phyloP scores from a whole-genome alignment of 2,329 filamentous ascomycete genomes.

The Colletotrichum sp. region DNA sequence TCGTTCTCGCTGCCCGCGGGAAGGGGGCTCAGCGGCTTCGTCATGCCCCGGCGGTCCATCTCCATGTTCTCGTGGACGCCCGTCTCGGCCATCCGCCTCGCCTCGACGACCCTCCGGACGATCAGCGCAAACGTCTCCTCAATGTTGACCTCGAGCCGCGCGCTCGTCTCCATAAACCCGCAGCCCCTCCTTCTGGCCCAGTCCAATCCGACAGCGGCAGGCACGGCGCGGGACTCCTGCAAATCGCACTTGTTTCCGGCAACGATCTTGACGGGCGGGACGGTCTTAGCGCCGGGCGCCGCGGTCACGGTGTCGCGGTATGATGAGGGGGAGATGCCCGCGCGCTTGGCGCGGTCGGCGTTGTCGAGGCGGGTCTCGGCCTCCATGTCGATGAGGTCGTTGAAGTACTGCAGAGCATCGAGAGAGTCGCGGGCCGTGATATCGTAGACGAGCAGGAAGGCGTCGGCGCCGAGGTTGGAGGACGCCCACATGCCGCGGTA shows the following conservation, averaged over 20 bases:
- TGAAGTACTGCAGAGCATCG: constrained; percentile 77
- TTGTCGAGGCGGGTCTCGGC: constrained; percentile 72
- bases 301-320: constrained; percentile 31
- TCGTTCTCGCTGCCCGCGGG: constrained; percentile 41
- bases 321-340: constrained; percentile 36
- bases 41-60: constrained; percentile 58
- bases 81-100: constrained; percentile 54
- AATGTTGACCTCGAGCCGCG: constrained; percentile 83
- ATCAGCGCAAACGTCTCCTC: constrained; percentile 85
- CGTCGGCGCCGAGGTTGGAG: constrained; percentile 79
- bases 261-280: constrained; percentile 80
- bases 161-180: constrained; percentile 91
- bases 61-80: constrained; percentile 47
- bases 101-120: constrained; percentile 66
- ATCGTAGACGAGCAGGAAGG: constrained; percentile 87
- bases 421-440: constrained; percentile 76
- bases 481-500: constrained; percentile 87
- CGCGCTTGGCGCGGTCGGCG: constrained; percentile 55
- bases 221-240: constrained; percentile 70
- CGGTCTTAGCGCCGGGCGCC: constrained; percentile 51
- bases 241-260: constrained; percentile 89
- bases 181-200: constrained; percentile 77
- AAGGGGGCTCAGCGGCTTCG: constrained; percentile 62
- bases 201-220: constrained; percentile 74
- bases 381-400: constrained; percentile 85